Evolutionary conservation across 1,139 yeast species (phyloP), one percentile per base, ranked within the genome.

Genomic region (Suhomyces coccinellae): DNA sequence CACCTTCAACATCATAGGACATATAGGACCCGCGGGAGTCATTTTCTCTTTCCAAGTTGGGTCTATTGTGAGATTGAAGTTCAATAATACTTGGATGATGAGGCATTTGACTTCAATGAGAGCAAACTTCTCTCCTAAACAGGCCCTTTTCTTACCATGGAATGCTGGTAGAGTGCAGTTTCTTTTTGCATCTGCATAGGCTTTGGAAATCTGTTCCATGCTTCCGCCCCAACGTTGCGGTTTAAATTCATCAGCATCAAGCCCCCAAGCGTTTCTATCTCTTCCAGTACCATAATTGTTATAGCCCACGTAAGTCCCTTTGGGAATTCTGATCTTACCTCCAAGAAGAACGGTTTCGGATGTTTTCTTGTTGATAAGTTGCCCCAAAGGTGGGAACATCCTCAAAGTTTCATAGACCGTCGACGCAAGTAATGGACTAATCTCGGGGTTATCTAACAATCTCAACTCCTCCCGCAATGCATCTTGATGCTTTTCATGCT

Each of bases 121-220:
- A 2, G 85, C 86, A 58, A 78, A 71, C 50, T 77, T 77, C 52
- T 82, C 86, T 5, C 87, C 87, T 29, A 82, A 59, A 57, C 87
- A 82, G 0, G 85, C 85, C 39, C 87, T 62, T 50, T 68, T 76
- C 11, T 85, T 73, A 6, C 87, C 87, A 55, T 82, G 86, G 52
- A 82, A 82, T 0, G 84, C 76, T 6, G 82, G 75, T 33, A 82
- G 58, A 9, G 65, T 65, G 10, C 77, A 71, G 16, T 57, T 61
- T 41, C 77, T 66, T 56, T 82, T 82, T 7, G 79, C 70, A 6
- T 47, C 50, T 20, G 67, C 60, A 65, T 77, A 82, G 13, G 59
- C 69, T 29, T 56, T 56, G 27, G 59, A 54, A 3, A 81, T 66
- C 15, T 71, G 72, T 2, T 64, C 68, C 2, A 60, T 53, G 0